Evolutionary conservation across 768 basidiomycete species (phyloP).

Genomic region (Fomitopsis serialis): DNA sequence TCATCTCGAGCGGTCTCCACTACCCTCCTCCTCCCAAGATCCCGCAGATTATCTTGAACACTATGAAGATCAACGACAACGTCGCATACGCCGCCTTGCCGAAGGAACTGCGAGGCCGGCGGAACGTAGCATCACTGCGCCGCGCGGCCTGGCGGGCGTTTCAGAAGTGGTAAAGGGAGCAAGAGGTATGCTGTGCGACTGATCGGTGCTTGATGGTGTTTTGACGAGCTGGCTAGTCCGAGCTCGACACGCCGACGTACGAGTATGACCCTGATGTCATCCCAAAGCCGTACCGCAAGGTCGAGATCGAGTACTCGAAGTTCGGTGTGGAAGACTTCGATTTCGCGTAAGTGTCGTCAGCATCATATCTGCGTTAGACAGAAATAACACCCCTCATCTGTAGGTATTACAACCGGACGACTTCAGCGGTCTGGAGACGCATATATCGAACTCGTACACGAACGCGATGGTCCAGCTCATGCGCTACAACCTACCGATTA

Average conservation of each 20-base stretch:
- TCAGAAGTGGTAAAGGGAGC: constrained; percentile 75
- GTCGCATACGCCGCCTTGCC: constrained; percentile 88
- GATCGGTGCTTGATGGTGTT: constrained; percentile 24
- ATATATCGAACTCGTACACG: constrained; percentile 96
- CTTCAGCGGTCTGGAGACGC: constrained; percentile 91
- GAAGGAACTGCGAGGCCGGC: constrained; percentile 74
- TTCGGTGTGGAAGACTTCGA: constrained; percentile 99
- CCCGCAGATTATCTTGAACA: constrained; percentile 67
- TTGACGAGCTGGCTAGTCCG: constrained; percentile 32
- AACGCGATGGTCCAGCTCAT: constrained; percentile 88
- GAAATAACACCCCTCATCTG: background rate
- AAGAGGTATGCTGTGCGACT: constrained; percentile 28
- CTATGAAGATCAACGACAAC: constrained; percentile 85
- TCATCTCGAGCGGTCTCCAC: constrained; percentile 40
- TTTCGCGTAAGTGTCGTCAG: constrained; percentile 61
- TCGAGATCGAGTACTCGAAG: constrained; percentile 97
- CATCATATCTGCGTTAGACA: background rate
- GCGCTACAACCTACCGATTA: constrained; percentile 76
- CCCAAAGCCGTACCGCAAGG: constrained; percentile 80
- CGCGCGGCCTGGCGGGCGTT: constrained; percentile 60
- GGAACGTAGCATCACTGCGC: constrained; percentile 61
- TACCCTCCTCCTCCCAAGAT: constrained; percentile 75
- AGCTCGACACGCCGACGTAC: constrained; percentile 46
- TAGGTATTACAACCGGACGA: constrained; percentile 93
- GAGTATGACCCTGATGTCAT: constrained; percentile 55